These are phyloP conservation scores for Phytophthora boehmeriae DNA, from an alignment of 352 stramenopile species.

Conservation along the genomic window DNA sequence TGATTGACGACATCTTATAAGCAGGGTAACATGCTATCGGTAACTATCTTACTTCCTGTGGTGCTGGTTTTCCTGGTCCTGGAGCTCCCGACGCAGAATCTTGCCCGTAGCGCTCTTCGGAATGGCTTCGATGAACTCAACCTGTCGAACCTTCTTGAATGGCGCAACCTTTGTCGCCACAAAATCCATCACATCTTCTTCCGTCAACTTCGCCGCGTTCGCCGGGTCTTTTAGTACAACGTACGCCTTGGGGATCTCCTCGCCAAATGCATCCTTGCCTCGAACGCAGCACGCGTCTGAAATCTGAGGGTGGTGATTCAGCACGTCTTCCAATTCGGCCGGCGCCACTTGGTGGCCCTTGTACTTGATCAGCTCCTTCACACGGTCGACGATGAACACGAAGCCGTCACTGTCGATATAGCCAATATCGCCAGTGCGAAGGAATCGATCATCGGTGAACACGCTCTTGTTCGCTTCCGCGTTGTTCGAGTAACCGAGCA, in stretches of 20 bases:
- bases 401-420: constrained; percentile 92
- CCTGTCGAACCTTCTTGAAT: constrained; percentile 90
- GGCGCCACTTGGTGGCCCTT: constrained; percentile 92
- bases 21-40: background rate
- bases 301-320: constrained; percentile 84
- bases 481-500: constrained; percentile 93
- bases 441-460: constrained; percentile 81
- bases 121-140: constrained; percentile 87
- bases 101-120: constrained; percentile 92
- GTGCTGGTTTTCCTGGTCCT: constrained; percentile 45
- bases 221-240: constrained; percentile 74
- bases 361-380: constrained; percentile 97
- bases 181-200: constrained; percentile 84
- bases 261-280: constrained; percentile 70
- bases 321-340: constrained; percentile 91
- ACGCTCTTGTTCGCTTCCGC: constrained; percentile 82
- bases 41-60: constrained; percentile 17
- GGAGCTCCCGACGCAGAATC: constrained; percentile 88
- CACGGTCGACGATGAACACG: constrained; percentile 92
- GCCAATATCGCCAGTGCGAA: constrained; percentile 91
- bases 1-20: too few relatives aligned
- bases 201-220: constrained; percentile 42
- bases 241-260: constrained; percentile 91
- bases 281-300: constrained; percentile 79
- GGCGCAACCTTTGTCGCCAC: constrained; percentile 81